Evolutionary conservation across 2,329 filamentous ascomycete species (phyloP).

Genomic region (Colletotrichum graminicola): DNA sequence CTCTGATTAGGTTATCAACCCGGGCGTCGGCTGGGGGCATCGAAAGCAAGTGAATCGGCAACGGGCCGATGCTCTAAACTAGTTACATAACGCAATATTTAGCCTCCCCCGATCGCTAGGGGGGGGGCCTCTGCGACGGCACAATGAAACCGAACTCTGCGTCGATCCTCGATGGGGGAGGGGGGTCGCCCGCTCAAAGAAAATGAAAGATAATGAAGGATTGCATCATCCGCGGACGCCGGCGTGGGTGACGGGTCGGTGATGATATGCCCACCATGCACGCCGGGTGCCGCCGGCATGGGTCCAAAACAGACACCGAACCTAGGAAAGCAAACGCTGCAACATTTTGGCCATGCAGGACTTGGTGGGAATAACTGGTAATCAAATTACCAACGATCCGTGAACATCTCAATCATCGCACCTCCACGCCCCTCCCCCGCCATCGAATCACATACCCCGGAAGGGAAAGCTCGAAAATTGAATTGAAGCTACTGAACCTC

Average conservation of each 20-base stretch:
- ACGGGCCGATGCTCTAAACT: background rate
- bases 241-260: background rate
- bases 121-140: background rate
- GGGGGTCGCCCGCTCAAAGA: background rate
- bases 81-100: background rate
- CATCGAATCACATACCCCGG: background rate
- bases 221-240: background rate
- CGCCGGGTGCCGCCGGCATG: background rate
- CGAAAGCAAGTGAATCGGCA: background rate
- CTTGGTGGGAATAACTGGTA: background rate
- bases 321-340: background rate
- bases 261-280: background rate
- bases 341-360: background rate
- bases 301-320: background rate
- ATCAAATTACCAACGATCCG: background rate
- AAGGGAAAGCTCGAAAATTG: background rate
- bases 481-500: background rate
- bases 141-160: constrained; percentile 1
- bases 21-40: background rate
- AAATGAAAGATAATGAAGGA: background rate
- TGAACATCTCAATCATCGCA: background rate
- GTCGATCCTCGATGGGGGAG: constrained; percentile 18
- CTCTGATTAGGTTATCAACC: background rate
- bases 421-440: background rate
- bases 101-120: background rate